A percentile compares a stretch with the other conserved stretches of the same genome.
phyloP scores from a whole-genome alignment of 148 eudicot genomes.

The Rhododendron kiyosumense region DNA sequence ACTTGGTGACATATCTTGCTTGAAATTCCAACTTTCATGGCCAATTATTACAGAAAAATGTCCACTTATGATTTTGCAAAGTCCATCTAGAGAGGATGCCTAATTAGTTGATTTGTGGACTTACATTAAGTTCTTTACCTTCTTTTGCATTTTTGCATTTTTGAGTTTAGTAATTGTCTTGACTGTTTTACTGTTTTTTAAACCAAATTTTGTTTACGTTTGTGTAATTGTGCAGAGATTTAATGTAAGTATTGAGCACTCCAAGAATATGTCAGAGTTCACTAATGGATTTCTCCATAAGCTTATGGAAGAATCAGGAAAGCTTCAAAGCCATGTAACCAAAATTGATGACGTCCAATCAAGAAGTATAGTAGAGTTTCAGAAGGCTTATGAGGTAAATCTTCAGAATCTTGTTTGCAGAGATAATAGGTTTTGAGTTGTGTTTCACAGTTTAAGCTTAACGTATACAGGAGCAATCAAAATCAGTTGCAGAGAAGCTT shows the following conservation, averaged over 20 bases:
- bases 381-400: slow-evolving; percentile 70
- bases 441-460: slow-evolving; percentile 2
- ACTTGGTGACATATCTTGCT: not conserved
- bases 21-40: not conserved
- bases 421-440: not conserved
- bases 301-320: slow-evolving; percentile 53
- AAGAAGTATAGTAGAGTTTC: slow-evolving; percentile 61
- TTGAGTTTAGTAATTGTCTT: not conserved
- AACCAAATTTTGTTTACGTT: not conserved
- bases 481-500: slow-evolving; percentile 74
- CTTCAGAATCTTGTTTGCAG: not conserved
- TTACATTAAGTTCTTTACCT: not conserved
- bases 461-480: slow-evolving; percentile 62
- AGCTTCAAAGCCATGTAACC: slow-evolving; percentile 57
- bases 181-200: not conserved
- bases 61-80: not conserved
- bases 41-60: not conserved
- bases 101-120: not conserved
- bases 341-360: slow-evolving; percentile 61
- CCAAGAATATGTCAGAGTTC: slow-evolving; percentile 55
- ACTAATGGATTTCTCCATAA: slow-evolving; percentile 52
- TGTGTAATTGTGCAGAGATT: slow-evolving; percentile 52
- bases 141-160: not conserved
- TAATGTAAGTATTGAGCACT: slow-evolving; percentile 45
- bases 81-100: not conserved